phyloP scores from a whole-genome alignment of 1,139 yeast species.

The Lipomyces yarrowii region DNA sequence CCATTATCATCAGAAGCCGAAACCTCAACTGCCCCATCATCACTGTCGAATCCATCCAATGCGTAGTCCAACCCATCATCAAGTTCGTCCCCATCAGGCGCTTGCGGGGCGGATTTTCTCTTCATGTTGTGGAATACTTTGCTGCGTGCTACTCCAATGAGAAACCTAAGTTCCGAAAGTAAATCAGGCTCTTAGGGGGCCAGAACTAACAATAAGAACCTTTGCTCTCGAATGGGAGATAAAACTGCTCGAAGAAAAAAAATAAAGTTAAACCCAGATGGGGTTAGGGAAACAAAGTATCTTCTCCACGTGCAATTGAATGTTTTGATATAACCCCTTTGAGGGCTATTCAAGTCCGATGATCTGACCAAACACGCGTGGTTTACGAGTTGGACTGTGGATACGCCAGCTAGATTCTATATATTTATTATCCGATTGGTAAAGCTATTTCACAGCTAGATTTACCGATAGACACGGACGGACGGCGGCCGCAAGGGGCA shows the following conservation, averaged over 20 bases:
- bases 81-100: constrained; percentile 54
- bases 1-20: constrained; percentile 10
- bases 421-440: neutral
- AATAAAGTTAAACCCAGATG: neutral
- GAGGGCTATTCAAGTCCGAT: neutral
- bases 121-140: constrained; percentile 1
- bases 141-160: neutral
- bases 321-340: neutral
- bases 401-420: neutral
- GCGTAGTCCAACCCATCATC: constrained; percentile 69
- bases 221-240: neutral
- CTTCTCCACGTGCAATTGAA: neutral
- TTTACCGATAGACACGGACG: neutral
- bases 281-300: neutral
- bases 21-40: constrained; percentile 35
- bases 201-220: neutral
- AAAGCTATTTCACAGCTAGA: neutral
- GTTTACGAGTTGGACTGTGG: neutral
- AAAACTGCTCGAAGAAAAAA: neutral
- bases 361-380: neutral
- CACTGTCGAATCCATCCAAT: constrained; percentile 44
- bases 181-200: neutral
- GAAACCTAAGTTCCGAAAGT: too few species aligned
- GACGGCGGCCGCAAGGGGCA: too few species aligned
- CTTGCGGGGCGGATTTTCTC: neutral